Conservation (phyloP, 1,284 basidiomycete genomes). For the Neotropicomus parvogracilis region DNA sequence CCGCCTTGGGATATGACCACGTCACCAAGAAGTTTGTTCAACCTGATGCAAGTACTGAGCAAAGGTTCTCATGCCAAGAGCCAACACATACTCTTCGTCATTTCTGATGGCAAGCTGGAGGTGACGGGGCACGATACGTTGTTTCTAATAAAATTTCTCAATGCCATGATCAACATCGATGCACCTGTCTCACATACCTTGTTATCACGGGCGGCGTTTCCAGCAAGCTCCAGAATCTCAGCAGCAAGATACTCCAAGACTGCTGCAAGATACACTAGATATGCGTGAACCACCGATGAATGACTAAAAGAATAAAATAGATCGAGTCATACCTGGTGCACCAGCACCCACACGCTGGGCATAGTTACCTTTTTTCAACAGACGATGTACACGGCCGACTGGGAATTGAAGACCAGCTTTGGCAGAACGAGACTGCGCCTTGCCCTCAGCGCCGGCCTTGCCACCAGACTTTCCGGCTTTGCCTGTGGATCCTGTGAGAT, state of each 20-base stretch:
- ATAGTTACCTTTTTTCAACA: conserved; percentile 83
- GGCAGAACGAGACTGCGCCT: conserved; percentile 73
- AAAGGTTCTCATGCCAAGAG: background rate
- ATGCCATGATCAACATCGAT: background rate
- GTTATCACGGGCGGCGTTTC: conserved; percentile 81
- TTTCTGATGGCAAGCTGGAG: conserved; percentile 88
- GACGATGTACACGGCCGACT: conserved; percentile 90
- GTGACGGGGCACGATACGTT: conserved; percentile 90
- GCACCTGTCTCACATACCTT: conserved; percentile 39
- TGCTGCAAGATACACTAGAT: conserved; percentile 69
- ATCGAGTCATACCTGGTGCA: conserved; percentile 69
- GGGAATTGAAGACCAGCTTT: conserved; percentile 77
- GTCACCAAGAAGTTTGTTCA: conserved; percentile 75
- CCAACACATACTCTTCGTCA: conserved; percentile 68
- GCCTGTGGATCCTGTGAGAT: conserved; percentile 30
- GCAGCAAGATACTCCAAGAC: conserved; percentile 84
- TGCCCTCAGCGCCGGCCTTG: conserved; percentile 52
- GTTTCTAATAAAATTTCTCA: conserved; percentile 46
- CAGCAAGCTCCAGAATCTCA: conserved; percentile 87
- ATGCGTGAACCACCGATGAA: background rate
- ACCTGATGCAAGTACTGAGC: conserved; percentile 34
- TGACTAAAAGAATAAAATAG: background rate
- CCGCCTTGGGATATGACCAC: conserved; percentile 91
- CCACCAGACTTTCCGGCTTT: conserved; percentile 63
- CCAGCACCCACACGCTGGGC: conserved; percentile 77